Base-by-base conservation (phyloP, 768 basidiomycete species). In the Pleurotus tuoliensis region DNA sequence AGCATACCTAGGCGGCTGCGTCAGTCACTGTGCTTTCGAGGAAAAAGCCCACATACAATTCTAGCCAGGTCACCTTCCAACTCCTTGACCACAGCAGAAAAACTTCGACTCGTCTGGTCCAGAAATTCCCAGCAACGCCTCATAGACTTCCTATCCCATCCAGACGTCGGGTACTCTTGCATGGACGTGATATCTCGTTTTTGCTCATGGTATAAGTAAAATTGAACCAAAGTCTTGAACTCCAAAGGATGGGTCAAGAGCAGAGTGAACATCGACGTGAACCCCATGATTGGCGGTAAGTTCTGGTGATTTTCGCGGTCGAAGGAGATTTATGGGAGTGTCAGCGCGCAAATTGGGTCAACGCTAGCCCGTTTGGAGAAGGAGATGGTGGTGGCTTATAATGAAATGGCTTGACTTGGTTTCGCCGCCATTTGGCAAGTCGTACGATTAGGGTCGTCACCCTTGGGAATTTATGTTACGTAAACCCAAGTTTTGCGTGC, bases 31-130 rank as follows among this genome's bases (percentile, higher is more conserved):
- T 20, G 20, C 20, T 20, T 20, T 20, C 20, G 20, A 20, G 20
- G 20, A 20, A 20, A 20, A 20, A 20, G 20, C 20, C 20, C 20
- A 84, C 93, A 72, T 68, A 97, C 95, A 41, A 88, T 90, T 59
- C 96, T 77, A 3, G 94, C 94, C 59, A 99, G 73, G 68, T 98
- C 96, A 0, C 94, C 96, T 27, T 99, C 94, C 3, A 98, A 76
- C 71, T 97, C 92, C 72, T 96, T 98, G 66, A 98, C 93, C 59
- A 99, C 96, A 0, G 89, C 85, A 0, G 93, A 80, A 63, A 97
- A 99, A 72, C 88, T 92, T 62, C 96, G 74, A 62, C 92, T 93
- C 3, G 94, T 95, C 71, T 77, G 56, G 77, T 98, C 95, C 54
- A 98, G 76, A 63, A 94, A 87, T 5, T 82, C 76, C 95, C 94